Evolutionary conservation across 2,329 filamentous ascomycete species (phyloP), one percentile per base, ranked within the genome.

Genomic region (Phaeophleospora eucalypticola): DNA sequence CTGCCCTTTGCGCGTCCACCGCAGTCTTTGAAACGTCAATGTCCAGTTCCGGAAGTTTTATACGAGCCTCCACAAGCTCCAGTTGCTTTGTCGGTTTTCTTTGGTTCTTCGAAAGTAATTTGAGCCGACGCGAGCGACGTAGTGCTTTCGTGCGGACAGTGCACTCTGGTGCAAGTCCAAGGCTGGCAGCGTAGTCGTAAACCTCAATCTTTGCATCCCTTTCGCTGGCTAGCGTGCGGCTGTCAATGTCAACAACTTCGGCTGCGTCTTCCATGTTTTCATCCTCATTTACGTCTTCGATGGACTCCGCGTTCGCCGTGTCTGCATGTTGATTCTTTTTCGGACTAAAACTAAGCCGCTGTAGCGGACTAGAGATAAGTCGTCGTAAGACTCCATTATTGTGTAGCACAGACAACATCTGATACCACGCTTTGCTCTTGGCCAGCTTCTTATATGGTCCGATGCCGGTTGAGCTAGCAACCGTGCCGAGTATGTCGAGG

Each of bases 111-210:
- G 7, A 29, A 29, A 29, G 24, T 12, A 29, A 12, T 12, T 29
- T 29, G 24, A 29, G 24, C 24, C 24, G 24, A 12, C 37, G n/a
- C 4, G 37, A 21, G 3, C 37, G 18, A 9, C 17, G n/a, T n/a
- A n/a, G n/a, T n/a, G 38, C 19, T 17, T 32, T 41, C 21, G 36
- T 37, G 12, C 36, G 36, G 19, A 19, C 29, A 27, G 44, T 41
- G 47, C 62, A 56, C 10, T 42, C 19, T 4, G 71, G 71, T 15
- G 69, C 48, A 2, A 55, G 44, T 32, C 66, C 67, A 48, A 65
- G 70, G 20, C 63, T 58, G 2, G 70, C 69, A 29, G 68, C 68
- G 56, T 71, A 72, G 46, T 71, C 68, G 56, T 69, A 73, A 16
- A 73, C 62, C 14, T 63, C 60, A 17, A 52, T 16, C 34, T 57